phyloP scores from a whole-genome alignment of 179 eudicot genomes.

The Pouteria campechiana region DNA sequence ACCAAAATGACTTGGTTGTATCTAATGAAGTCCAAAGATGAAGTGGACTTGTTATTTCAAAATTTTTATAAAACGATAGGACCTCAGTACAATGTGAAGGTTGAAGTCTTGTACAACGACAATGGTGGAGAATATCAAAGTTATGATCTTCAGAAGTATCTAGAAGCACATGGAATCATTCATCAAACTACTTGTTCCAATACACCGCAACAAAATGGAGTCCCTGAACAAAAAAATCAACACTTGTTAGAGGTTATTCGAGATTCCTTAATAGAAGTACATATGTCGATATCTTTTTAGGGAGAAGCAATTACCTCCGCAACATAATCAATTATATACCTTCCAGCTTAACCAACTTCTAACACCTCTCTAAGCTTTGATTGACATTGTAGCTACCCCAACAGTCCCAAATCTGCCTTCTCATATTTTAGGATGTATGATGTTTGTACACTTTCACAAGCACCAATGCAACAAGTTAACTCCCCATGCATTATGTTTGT shows the following conservation, averaged over 20 bases:
- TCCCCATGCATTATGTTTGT: too few species aligned
- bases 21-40: conserved; percentile 9
- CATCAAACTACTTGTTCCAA: conserved; percentile 13
- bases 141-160: not conserved
- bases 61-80: conserved; percentile 4
- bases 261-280: conserved; percentile 5
- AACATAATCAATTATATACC: too few species aligned
- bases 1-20: conserved; percentile 10
- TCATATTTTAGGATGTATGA: too few species aligned
- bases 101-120: conserved; percentile 2
- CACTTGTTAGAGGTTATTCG: conserved; percentile 13
- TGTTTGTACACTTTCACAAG: too few species aligned
- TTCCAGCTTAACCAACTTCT: too few species aligned
- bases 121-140: conserved; percentile 8
- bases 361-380: too few species aligned
- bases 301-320: too few species aligned
- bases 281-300: conserved; percentile 4
- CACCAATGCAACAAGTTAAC: too few species aligned
- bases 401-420: too few species aligned
- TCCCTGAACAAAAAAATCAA: conserved; percentile 2
- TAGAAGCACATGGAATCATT: conserved; percentile 1
- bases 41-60: conserved; percentile 9
- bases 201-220: conserved; percentile 13
- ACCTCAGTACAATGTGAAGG: conserved; percentile 4
- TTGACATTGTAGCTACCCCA: too few species aligned